Evolutionary conservation across 805 yeast genomes (phyloP), one percentile per base, ranked within the genome.

Genomic region (Saturnispora diversa): DNA sequence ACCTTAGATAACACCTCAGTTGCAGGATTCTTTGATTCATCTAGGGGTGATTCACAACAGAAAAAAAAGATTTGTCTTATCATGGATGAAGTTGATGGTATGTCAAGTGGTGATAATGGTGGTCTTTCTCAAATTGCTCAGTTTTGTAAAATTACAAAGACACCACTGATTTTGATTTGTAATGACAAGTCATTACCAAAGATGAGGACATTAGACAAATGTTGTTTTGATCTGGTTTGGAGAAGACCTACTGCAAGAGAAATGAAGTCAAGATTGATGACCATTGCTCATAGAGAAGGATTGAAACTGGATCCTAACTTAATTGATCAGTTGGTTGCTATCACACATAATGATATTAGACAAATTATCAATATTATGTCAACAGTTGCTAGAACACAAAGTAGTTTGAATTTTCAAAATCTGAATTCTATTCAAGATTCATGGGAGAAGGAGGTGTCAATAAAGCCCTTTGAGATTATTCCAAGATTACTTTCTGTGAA

Each of bases 11-110:
- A 87, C 55, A 79, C 87, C 13, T 85, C 97, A 1, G 80, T 92
- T 12, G 75, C 76, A 39, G 95, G 96, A 0, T 85, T 66, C 55
- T 80, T 85, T 63, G 65, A 71, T 40, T 21, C 36, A 5, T 47
- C 40, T 6, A 50, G 50, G 9, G 55, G 54, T 6, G 20, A 23
- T 25, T 17, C 30, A 17, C 41, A 48, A 24, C 51, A 52, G 19
- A 51, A 72, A 35, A 70, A 72, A 39, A 78, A 74, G 45, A 78
- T 90, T 51, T 85, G 87, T 41, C 69, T 92, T 35, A 82, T 92
- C 47, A 87, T 92, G 97, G 99, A 92, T 63, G 99, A 92, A 65
- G 97, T 92, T 23, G 99, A 92, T 60, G 99, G 99, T 51, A 92
- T 92, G 97, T 85, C 95, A 30, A 87, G 94, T 55, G 99, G 99